A percentile compares a stretch with the other conserved stretches of the same genome.
These are phyloP conservation scores for Pseudogymnoascus sp. DNA, from an alignment of 2,329 filamentous ascomycete genomes.

Conservation along the genomic window DNA sequence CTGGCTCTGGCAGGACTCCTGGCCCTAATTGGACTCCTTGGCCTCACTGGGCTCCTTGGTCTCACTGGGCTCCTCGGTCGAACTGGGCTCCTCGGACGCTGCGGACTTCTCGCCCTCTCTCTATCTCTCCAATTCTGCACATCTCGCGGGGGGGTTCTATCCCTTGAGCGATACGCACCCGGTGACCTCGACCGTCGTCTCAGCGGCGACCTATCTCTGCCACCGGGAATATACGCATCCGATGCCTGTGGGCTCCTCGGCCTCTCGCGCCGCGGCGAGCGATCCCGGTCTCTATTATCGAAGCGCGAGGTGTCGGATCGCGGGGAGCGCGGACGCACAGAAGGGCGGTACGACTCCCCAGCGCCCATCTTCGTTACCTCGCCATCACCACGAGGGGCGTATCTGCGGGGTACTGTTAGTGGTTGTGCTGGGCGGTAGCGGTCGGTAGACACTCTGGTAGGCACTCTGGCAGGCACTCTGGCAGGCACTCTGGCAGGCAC, in stretches of 20 bases:
- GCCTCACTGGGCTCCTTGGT: conserved; percentile 3
- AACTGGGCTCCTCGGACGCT: not conserved
- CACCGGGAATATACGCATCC: conserved; percentile 13
- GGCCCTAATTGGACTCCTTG: conserved; percentile 28
- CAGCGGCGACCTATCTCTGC: conserved; percentile 23
- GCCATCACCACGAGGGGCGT: conserved; percentile 25
- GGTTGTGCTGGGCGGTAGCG: not conserved
- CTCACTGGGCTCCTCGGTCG: not conserved
- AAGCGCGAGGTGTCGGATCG: conserved; percentile 23
- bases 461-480: not conserved
- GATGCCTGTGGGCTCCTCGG: not conserved
- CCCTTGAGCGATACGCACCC: conserved; percentile 21
- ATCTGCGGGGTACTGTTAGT: conserved; percentile 14
- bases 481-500: not conserved
- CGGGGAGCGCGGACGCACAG: conserved; percentile 23
- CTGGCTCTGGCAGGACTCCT: conserved; percentile 35
- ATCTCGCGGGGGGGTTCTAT: conserved; percentile 25
- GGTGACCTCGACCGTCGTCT: conserved; percentile 26
- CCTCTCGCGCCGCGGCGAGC: conserved; percentile 14
- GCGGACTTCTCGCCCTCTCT: conserved; percentile 11
- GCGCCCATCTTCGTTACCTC: conserved; percentile 28
- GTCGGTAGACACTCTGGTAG: not conserved
- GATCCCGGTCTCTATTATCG: conserved; percentile 20
- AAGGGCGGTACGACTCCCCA: conserved; percentile 29
- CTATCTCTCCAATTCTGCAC: conserved; percentile 13